Evolutionary conservation across 768 basidiomycete species (phyloP), one percentile per base, ranked within the genome.

Genomic region (Suillus americanus): DNA sequence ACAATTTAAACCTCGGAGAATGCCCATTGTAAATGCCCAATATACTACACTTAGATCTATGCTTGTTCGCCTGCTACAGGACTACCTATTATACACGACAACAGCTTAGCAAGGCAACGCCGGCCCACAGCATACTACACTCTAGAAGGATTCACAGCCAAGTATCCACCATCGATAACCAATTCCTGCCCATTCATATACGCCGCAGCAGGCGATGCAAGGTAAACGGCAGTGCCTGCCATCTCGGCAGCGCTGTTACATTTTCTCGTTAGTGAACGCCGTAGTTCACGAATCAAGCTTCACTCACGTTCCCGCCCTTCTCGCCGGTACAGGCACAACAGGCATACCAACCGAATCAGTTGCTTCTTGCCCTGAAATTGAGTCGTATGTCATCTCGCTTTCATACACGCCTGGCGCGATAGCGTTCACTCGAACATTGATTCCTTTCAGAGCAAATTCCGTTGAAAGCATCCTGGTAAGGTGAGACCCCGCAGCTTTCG

Each of bases 141-240:
- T 4, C 72, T 77, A 2, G 87, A 78, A 38, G 92, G 92, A 71
- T 94, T 94, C 46, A 92, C 89, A 16, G 89, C 83, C 1, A 85
- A 62, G 72, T 84, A 91, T 1, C 91, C 90, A 35, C 92, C 92
- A 69, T 94, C 92, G 41, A 93, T 83, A 20, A 87, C 77, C 50
- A 94, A 82, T 72, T 93, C 89, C 71, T 93, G 91, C 14, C 92
- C 92, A 66, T 89, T 90, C 66, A 84, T 85, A 72, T 91, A 94
- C 35, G 81, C 86, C 40, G 90, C 91, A 3, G 90, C 89, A 12
- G 79, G 83, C 12, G 91, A 91, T 8, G 84, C 89, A 6, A 94
- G 82, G 73, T 91, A 92, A 6, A 94, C 82, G 0, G 79, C 91
- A 10, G 91, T 90, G 9, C 89, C 92, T 10, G 89, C 91, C 78